These are phyloP conservation scores for Tylopilus cervinicoccineus DNA, from an alignment of 768 basidiomycete genomes.

Conservation along the genomic window DNA sequence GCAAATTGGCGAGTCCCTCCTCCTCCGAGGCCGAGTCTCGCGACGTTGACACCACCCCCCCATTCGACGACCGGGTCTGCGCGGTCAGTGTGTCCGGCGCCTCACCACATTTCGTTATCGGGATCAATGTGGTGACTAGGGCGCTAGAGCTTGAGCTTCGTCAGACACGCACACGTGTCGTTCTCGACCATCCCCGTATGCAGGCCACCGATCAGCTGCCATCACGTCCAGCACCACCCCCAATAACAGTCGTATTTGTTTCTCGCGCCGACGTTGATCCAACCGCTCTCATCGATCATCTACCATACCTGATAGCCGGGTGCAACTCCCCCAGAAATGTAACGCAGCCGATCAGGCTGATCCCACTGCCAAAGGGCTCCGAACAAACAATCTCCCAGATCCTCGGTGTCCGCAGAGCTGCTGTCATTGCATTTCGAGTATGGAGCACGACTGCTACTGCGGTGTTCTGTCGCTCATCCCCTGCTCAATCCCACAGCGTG, in stretches of 20 bases:
- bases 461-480: slow-evolving; percentile 4
- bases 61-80: not conserved
- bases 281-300: slow-evolving; percentile 63
- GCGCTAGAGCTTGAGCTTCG: slow-evolving; percentile 57
- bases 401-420: slow-evolving; percentile 62
- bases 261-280: slow-evolving; percentile 78
- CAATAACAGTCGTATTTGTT: slow-evolving; percentile 49
- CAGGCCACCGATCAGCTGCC: not conserved
- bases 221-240: slow-evolving; percentile 1
- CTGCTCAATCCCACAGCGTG: slow-evolving; percentile 28
- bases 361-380: slow-evolving; percentile 65
- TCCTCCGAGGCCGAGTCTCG: slow-evolving; percentile 2
- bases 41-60: not conserved
- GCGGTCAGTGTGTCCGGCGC: not conserved
- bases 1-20: not conserved
- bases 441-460: slow-evolving; percentile 18
- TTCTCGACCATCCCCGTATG: not conserved
- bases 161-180: slow-evolving; percentile 21
- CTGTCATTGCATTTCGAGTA: slow-evolving; percentile 68
- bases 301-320: slow-evolving; percentile 73
- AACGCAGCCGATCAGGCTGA: slow-evolving; percentile 45
- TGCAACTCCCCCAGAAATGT: slow-evolving; percentile 50
- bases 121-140: slow-evolving; percentile 81
- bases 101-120: slow-evolving; percentile 47
- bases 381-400: slow-evolving; percentile 56